Evolutionary conservation across 257 asterid genomes (phyloP), one percentile per base, ranked within the genome.

Genomic region (Primulina eburnea): DNA sequence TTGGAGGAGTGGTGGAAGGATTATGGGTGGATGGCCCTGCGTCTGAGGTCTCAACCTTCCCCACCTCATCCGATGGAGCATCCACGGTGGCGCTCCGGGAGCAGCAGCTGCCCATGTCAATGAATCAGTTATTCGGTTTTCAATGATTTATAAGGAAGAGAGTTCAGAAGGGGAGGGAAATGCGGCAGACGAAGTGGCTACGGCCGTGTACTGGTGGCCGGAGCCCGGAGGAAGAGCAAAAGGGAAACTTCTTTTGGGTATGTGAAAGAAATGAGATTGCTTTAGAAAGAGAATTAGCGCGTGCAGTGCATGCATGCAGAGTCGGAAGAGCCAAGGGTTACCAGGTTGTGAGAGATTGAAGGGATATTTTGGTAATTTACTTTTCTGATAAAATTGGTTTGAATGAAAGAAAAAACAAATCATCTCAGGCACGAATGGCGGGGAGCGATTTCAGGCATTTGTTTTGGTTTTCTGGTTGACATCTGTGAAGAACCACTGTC

Each of bases 61-160:
- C 50, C 34, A 71, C 24, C 55, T 74, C 43, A 59, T 73, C 67
- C 6, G 61, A 37, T 33, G 76, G 80, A 61, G 79, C 77, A 12
- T 80, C 78, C 1, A 67, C 72, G 8, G 69, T 37, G 64, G 76
- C 12, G 76, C 76, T 21, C 73, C 75, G 65, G 76, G 86, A 72
- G 78, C 89, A 86, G 77, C 89, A 86, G 75, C 77, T 68, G 57
- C 92, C 92, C 92, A 86, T 84, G 60, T 67, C 60, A 20, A 64
- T 52, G 34, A 64, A 59, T 64, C 18, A 9, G 2, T 14, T 43
- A 11, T 11, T 43, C 14, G 53, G 14, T 50, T 50, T 32, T 50
- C 21, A 43, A 43, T 43, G n/a, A 50, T 50, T 17, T 16, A 5
- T 4, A 8, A 40, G 60, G 60, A 14, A 21, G 52, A 47, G 30